A percentile compares a stretch with the other conserved stretches of the same genome.
phyloP scores from a whole-genome alignment of 208 protist genomes.

The Trypanosoma vivax region DNA sequence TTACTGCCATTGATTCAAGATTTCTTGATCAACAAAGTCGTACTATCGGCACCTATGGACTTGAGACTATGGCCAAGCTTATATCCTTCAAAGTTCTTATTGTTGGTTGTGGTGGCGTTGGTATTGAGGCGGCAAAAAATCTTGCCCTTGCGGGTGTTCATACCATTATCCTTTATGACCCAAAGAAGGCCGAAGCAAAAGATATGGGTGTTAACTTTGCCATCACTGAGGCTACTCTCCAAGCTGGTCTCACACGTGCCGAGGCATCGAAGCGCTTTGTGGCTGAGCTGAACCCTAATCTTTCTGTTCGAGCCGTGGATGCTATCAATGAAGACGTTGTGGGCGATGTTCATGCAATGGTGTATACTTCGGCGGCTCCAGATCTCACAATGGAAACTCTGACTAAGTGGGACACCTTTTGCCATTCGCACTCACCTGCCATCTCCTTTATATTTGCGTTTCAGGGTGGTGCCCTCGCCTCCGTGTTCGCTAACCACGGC shows the following conservation, averaged over 20 bases:
- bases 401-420: constrained; percentile 70
- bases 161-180: constrained; percentile 79
- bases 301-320: constrained; percentile 47
- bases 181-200: constrained; percentile 25
- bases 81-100: constrained; percentile 88
- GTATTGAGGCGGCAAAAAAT: constrained; percentile 91
- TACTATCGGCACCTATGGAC: constrained; percentile 88
- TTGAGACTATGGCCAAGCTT: constrained; percentile 89
- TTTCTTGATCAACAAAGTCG: constrained; percentile 89
- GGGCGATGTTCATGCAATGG: constrained; percentile 37
- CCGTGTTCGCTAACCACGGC: constrained; percentile 83
- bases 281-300: constrained; percentile 87
- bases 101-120: constrained; percentile 85
- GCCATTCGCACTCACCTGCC: constrained; percentile 33
- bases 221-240: constrained; percentile 53
- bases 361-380: constrained; percentile 70
- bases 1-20: constrained; percentile 70
- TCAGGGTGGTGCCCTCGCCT: constrained; percentile 57
- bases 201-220: constrained; percentile 91
- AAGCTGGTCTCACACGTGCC: constrained; percentile 39
- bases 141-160: constrained; percentile 82
- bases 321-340: constrained; percentile 55
- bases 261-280: constrained; percentile 63
- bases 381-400: constrained; percentile 67
- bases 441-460: constrained; percentile 81